Percentiles rank a stretch among this genome's conserved stretches.
These are phyloP conservation scores for Penicillium coffeae DNA, from an alignment of 495 filamentous ascomycete species.

Conservation along the genomic window DNA sequence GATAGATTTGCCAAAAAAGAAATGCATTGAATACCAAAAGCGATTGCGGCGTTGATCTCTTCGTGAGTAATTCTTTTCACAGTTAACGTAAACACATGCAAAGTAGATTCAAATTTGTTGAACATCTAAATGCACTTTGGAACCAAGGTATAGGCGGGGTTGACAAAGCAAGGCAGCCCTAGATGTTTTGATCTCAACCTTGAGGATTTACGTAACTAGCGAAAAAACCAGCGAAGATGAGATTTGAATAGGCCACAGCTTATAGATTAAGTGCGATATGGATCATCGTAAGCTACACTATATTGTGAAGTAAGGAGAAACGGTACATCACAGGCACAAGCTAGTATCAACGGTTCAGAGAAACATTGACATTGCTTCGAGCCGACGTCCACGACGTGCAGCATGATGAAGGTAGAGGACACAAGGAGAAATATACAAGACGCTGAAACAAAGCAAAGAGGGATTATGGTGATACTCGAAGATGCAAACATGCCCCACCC, in stretches of 20 bases:
- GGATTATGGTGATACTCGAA: neutral
- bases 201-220: too few species aligned
- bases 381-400: neutral
- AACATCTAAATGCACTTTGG: too few species aligned
- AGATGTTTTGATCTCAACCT: too few species aligned
- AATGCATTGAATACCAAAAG: constrained; percentile 11
- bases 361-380: neutral
- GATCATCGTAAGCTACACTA: neutral
- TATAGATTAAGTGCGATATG: neutral
- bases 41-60: neutral
- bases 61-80: neutral
- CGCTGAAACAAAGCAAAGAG: neutral
- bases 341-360: neutral
- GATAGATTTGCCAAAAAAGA: constrained; percentile 12
- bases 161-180: too few species aligned
- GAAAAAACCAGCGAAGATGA: too few species aligned
- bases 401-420: neutral
- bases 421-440: neutral
- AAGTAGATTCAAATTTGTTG: too few species aligned
- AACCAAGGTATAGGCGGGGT: too few species aligned
- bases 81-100: too few species aligned
- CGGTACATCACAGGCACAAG: neutral
- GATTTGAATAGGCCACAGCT: neutral
- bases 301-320: neutral
- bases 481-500: neutral